Conservation (phyloP, 345 rosid genomes). For the Populus pruinosa region DNA sequence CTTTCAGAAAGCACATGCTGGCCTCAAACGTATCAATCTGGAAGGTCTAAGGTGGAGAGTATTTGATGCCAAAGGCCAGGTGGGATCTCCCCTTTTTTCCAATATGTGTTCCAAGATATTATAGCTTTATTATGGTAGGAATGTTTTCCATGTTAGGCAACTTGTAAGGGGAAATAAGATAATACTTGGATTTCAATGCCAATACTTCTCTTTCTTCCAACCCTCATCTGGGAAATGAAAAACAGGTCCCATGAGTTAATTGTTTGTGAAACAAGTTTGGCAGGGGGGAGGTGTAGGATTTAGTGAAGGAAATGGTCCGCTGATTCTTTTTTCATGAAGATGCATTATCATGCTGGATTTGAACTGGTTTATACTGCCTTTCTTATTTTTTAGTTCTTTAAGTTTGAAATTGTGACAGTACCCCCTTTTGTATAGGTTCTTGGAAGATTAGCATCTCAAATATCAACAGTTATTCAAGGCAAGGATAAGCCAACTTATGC, state of each 20-base stretch:
- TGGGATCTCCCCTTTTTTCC: conserved; percentile 10
- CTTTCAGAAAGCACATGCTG: conserved; percentile 94
- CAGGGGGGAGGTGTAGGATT: background rate
- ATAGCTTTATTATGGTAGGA: background rate
- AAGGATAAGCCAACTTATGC: conserved; percentile 94
- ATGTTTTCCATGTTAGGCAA: background rate
- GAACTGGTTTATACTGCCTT: background rate
- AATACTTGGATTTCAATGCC: background rate
- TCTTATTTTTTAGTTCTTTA: background rate
- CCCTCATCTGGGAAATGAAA: background rate
- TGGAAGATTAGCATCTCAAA: conserved; percentile 93
- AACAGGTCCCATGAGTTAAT: background rate
- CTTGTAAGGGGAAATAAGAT: background rate
- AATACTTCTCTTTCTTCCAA: background rate
- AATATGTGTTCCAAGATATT: background rate
- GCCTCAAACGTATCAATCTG: conserved; percentile 76
- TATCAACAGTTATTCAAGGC: conserved; percentile 88
- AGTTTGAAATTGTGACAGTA: background rate
- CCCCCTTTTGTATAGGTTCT: conserved; percentile 51
- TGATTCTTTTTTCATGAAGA: background rate
- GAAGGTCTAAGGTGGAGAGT: conserved; percentile 97
- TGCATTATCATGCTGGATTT: background rate
- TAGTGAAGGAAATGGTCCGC: background rate
- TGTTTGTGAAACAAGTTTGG: background rate
- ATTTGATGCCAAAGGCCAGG: conserved; percentile 99